Evolutionary conservation across 176 grass and related monocot species (phyloP).

Genomic region (Elymus sibiricus): DNA sequence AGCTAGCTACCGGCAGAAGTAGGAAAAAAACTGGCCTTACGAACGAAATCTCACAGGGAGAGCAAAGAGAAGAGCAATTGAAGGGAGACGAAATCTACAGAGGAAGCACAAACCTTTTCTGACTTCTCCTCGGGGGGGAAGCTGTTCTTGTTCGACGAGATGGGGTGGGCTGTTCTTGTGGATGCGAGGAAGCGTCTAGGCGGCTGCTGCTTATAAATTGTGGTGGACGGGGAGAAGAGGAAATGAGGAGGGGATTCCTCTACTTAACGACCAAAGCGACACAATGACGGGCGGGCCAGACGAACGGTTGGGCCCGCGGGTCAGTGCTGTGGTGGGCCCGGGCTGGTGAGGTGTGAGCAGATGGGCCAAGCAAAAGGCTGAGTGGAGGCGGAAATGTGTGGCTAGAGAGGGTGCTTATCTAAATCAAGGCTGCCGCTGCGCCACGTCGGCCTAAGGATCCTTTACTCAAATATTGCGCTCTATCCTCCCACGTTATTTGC

Average conservation of each 20-base stretch:
- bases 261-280: background rate
- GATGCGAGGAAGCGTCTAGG: background rate
- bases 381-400: background rate
- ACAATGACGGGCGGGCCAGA: background rate
- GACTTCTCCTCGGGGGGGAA: background rate
- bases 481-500: background rate
- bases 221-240: background rate
- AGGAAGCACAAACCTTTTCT: background rate
- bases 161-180: background rate
- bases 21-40: background rate
- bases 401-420: constrained; percentile 2
- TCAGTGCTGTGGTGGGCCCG: background rate
- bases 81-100: background rate
- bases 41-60: background rate
- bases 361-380: background rate
- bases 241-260: background rate
- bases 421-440: constrained; percentile 5
- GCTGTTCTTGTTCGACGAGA: too few species aligned
- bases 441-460: constrained; percentile 9
- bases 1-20: background rate
- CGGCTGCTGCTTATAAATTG: background rate
- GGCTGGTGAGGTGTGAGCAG: background rate
- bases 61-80: background rate
- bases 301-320: rapidly evolving
- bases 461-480: background rate